Evolutionary conservation across 1,139 yeast species (phyloP).

Genomic region (Blastobotrys raffinosifermentans): DNA sequence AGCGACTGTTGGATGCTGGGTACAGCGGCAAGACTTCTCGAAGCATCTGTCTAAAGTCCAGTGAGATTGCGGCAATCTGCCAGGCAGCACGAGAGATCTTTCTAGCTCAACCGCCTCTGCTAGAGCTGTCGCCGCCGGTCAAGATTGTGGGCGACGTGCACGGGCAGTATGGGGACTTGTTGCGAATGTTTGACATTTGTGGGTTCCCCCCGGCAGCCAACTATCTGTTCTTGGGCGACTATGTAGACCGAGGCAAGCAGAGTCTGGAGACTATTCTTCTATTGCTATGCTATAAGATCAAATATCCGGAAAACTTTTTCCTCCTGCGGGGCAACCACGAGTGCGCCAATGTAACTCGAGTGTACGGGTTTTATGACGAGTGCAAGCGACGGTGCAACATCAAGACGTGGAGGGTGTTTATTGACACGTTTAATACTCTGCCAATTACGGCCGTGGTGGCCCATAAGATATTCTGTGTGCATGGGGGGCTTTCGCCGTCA

Average conservation of each 20-base stretch:
- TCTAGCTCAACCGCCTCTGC: constrained; percentile 77
- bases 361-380: constrained; percentile 95
- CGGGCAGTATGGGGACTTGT: constrained; percentile 90
- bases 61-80: constrained; percentile 83
- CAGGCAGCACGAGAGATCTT: constrained; percentile 83
- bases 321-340: constrained; percentile 92
- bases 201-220: constrained; percentile 98
- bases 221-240: constrained; percentile 88
- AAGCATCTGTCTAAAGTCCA: constrained; percentile 77
- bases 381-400: constrained; percentile 90
- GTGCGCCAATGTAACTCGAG: constrained; percentile 92
- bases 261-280: constrained; percentile 83
- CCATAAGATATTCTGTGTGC: constrained; percentile 93
- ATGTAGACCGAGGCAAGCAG: constrained; percentile 95
- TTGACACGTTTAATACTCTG: constrained; percentile 88
- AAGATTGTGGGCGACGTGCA: constrained; percentile 97
- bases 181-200: constrained; percentile 88
- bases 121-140: constrained; percentile 91
- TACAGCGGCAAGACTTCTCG: constrained; percentile 90
- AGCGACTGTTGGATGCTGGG: constrained; percentile 87
- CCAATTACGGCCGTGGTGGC: constrained; percentile 97
- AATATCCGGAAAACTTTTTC: constrained; percentile 94
- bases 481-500: constrained; percentile 93
- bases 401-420: constrained; percentile 88
- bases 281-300: constrained; percentile 84